Evolutionary conservation across 768 basidiomycete species (phyloP).

Genomic region (Suillus placidus): DNA sequence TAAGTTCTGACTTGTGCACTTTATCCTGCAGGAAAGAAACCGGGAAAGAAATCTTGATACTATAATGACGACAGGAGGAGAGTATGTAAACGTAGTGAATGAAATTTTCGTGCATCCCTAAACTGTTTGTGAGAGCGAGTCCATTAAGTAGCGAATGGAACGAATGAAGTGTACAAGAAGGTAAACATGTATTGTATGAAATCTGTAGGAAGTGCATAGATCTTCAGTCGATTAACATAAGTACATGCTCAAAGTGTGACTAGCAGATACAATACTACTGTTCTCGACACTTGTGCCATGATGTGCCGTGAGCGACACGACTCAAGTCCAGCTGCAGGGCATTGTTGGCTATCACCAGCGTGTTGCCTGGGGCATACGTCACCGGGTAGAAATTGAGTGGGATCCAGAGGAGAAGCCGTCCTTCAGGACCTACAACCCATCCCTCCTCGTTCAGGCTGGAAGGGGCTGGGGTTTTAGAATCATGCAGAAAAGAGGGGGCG

Average conservation of each 20-base stretch:
- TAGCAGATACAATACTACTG: too few species aligned
- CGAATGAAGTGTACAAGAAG: neutral
- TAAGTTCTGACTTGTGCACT: neutral
- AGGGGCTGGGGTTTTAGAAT: neutral
- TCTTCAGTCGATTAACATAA: too few species aligned
- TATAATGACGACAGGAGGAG: neutral
- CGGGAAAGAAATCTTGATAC: neutral
- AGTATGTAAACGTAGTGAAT: neutral
- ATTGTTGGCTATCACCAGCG: neutral
- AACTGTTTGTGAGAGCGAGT: neutral
- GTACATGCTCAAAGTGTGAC: too few species aligned
- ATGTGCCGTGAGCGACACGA: neutral
- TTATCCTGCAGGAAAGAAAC: neutral
- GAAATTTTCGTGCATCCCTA: neutral
- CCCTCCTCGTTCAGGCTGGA: neutral
- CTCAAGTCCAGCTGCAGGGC: neutral
- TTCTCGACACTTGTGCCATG: neutral
- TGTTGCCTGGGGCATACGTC: neutral
- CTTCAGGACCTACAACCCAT: neutral
- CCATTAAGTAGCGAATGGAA: neutral
- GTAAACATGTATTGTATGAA: too few species aligned
- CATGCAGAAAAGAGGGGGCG: too few species aligned
- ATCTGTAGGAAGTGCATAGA: too few species aligned
- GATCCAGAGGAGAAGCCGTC: neutral
- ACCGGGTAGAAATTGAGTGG: rapidly evolving